These are phyloP conservation scores for Bruguiera gymnorhiza DNA, from an alignment of 345 rosid species.

Conservation along the genomic window DNA sequence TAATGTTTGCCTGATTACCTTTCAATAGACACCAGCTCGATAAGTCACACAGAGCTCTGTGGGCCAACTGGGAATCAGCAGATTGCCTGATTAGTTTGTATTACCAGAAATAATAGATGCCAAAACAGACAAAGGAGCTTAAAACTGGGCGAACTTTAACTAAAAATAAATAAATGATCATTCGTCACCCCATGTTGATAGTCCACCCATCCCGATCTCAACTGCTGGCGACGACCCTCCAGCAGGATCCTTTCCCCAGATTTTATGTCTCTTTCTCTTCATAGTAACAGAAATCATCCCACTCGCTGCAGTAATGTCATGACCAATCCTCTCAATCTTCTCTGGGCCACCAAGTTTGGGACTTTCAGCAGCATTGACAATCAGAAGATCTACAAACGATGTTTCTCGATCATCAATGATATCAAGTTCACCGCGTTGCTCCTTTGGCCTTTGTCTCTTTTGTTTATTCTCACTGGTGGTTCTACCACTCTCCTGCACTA, in stretches of 20 bases:
- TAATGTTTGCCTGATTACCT: too few species aligned
- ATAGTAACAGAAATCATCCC: slow-evolving; percentile 28
- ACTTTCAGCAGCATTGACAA: slow-evolving; percentile 22
- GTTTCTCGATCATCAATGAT: slow-evolving; percentile 54
- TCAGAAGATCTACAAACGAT: slow-evolving; percentile 62
- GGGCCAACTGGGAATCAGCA: too few species aligned
- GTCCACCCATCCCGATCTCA: slow-evolving; percentile 82
- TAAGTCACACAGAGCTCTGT: too few species aligned
- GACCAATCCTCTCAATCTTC: slow-evolving; percentile 24
- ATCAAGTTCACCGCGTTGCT: slow-evolving; percentile 41
- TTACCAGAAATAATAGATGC: too few species aligned
- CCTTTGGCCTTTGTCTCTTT: slow-evolving; percentile 30
- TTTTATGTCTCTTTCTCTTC: slow-evolving; percentile 53
- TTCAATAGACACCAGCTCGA: too few species aligned
- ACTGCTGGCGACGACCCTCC: slow-evolving; percentile 27
- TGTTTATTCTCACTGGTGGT: slow-evolving; percentile 17
- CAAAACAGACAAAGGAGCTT: too few species aligned
- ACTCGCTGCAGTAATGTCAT: slow-evolving; percentile 19
- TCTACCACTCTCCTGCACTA: slow-evolving; percentile 1
- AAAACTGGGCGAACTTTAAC: not conserved
- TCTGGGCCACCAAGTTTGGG: slow-evolving; percentile 11
- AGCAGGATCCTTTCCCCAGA: slow-evolving; percentile 22
- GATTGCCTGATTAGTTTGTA: too few species aligned
- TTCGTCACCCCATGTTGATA: slow-evolving; percentile 63
- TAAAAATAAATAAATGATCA: not conserved